Base-by-base conservation (phyloP, 441 rosid species). In the Croton setiger region DNA sequence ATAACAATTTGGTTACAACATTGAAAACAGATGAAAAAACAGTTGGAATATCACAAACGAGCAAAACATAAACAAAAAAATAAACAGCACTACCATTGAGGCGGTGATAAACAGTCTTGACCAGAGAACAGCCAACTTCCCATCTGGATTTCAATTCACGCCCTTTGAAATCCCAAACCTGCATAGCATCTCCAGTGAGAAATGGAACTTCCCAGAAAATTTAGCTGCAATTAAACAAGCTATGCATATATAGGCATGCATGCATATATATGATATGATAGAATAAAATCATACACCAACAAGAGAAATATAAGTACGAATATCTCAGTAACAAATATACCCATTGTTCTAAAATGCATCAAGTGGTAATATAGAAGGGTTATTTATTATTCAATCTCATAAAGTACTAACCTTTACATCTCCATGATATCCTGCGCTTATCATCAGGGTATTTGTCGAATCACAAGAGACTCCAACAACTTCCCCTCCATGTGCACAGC, bases 81-180 rank as follows among this genome's bases (percentile, higher is more conserved):
- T 63, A 33, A 33, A 61, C 60, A 31, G 63, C 18, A 58, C 39
- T 80, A 95, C 98, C 98, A 72, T 92, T 92, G 18, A 83, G 76
- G 53, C 94, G 90, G 80, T 89, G 97, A 76, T 83, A 82, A 43
- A 86, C 86, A 65, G 88, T 85, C 86, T 91, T 91, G 67, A 87
- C 89, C 77, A 91, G 67, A 74, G 90, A 72, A 78, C 88, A 84
- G 33, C 91, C 97, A 70, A 89, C 71, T 81, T 92, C 92, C 98
- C 89, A 92, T 76, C 79, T 83, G 60, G 96, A 87, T 80, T 86
- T 91, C 55, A 89, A 52, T 73, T 75, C 86, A 36, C 83, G 78
- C 67, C 86, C 87, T 74, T 91, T 96, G 83, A 96, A 96, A 87
- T 91, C 92, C 99, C 98, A 96, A 69, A 96, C 93, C 98, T 95